These are phyloP conservation scores for Candida khao-thaluensis DNA, from an alignment of 805 yeast genomes.

Conservation along the genomic window DNA sequence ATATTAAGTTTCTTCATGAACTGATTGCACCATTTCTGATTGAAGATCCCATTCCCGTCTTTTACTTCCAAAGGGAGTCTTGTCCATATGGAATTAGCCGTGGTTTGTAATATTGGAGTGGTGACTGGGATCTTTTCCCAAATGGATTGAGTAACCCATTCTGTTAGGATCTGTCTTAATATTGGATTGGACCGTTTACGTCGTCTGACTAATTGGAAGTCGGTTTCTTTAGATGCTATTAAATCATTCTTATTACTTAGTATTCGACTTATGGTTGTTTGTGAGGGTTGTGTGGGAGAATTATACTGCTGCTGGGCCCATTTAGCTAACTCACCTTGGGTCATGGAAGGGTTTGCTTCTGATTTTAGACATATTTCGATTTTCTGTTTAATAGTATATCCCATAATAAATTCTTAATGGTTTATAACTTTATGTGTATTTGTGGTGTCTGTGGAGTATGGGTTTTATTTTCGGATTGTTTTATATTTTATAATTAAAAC, in stretches of 20 bases:
- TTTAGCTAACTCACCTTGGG: slow-evolving; percentile 60
- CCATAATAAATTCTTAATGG: no score
- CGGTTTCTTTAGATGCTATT: slow-evolving; percentile 50
- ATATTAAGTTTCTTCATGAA: slow-evolving; percentile 50
- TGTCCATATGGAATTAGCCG: slow-evolving; percentile 65
- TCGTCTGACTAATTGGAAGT: slow-evolving; percentile 49
- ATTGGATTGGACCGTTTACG: slow-evolving; percentile 56
- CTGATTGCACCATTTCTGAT: slow-evolving; percentile 59
- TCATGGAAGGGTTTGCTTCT: slow-evolving; percentile 66
- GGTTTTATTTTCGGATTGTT: no score
- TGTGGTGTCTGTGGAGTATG: no score
- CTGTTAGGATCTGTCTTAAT: slow-evolving; percentile 58
- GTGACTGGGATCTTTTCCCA: slow-evolving; percentile 69
- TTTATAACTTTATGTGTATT: no score
- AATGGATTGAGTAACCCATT: slow-evolving; percentile 65
- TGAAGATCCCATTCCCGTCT: slow-evolving; percentile 66
- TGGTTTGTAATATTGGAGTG: slow-evolving; percentile 59
- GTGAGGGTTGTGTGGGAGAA: slow-evolving; percentile 56
- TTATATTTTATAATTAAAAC: slow-evolving; percentile 3
- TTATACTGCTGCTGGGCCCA: slow-evolving; percentile 63
- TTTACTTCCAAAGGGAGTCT: slow-evolving; percentile 51
- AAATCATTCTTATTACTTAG: slow-evolving; percentile 55
- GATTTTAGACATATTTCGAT: slow-evolving; percentile 67
- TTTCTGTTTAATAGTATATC: slow-evolving; percentile 59
- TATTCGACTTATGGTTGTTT: slow-evolving; percentile 64